Conservation (phyloP, 805 yeast species). For the Candida palmyrensis region DNA sequence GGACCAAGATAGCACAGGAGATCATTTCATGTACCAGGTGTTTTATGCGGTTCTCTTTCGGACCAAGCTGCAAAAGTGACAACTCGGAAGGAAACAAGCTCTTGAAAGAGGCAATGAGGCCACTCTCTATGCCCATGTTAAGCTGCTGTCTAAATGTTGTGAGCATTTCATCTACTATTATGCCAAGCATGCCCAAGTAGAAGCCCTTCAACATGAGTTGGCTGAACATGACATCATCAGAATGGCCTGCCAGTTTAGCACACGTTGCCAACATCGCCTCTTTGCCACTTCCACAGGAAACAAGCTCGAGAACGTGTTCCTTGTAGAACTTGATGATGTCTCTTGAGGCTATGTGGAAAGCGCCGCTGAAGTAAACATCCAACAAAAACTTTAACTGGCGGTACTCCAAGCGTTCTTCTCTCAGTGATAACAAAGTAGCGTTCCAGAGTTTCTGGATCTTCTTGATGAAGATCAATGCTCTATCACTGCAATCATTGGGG, state of each 20-base stretch:
- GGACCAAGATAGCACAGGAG: not conserved
- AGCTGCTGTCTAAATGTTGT: slow-evolving; percentile 7
- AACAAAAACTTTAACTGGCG: slow-evolving; percentile 24
- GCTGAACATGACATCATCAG: slow-evolving; percentile 13
- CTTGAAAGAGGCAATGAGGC: slow-evolving; percentile 8
- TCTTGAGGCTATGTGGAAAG: not conserved
- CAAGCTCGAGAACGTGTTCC: not conserved
- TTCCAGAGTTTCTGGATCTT: slow-evolving; percentile 25
- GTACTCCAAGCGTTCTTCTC: slow-evolving; percentile 11
- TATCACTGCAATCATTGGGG: not conserved
- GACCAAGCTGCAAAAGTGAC: slow-evolving; percentile 11
- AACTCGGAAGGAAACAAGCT: slow-evolving; percentile 21
- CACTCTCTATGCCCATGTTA: not conserved
- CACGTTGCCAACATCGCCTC: slow-evolving; percentile 6
- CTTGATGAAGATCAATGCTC: slow-evolving; percentile 9
- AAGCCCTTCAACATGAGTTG: slow-evolving; percentile 20
- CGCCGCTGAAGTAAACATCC: slow-evolving; percentile 22
- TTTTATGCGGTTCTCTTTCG: slow-evolving; percentile 10
- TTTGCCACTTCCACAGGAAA: slow-evolving; percentile 12
- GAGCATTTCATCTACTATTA: slow-evolving; percentile 28
- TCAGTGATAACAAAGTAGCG: slow-evolving; percentile 7
- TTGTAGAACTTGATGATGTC: not conserved
- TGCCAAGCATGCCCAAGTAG: slow-evolving; percentile 23
- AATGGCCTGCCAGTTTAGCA: not conserved
- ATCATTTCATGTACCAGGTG: slow-evolving; percentile 11